Percentiles rank a stretch among this genome's conserved stretches.
Conservation (phyloP, 805 yeast genomes). For the Metschnikowia proteae region DNA sequence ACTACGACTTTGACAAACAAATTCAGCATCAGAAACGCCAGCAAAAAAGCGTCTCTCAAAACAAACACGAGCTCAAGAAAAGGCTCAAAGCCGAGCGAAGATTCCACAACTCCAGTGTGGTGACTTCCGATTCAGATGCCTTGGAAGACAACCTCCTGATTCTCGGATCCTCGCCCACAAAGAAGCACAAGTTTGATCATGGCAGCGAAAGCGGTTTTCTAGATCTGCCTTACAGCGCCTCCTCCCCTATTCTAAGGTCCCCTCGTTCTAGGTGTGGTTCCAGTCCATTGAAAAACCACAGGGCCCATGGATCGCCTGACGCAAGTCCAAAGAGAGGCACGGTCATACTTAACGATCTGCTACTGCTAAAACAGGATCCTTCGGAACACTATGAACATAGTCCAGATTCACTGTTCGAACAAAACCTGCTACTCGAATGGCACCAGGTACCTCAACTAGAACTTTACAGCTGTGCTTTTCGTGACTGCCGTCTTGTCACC, state of each 20-base stretch:
- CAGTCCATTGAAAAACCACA: constrained; percentile 2
- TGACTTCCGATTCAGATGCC: constrained; percentile 8
- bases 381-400: background rate
- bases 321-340: background rate
- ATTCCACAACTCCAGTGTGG: constrained; percentile 14
- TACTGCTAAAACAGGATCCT: background rate
- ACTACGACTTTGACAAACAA: constrained; percentile 29
- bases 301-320: background rate
- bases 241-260: background rate
- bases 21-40: constrained; percentile 7
- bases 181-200: constrained; percentile 12
- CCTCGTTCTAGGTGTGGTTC: background rate
- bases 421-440: constrained; percentile 10
- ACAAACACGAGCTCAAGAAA: constrained; percentile 16
- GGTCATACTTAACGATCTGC: background rate
- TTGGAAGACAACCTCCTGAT: constrained; percentile 24
- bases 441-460: constrained; percentile 1
- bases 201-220: background rate
- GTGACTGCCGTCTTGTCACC: constrained; percentile 8
- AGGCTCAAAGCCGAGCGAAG: constrained; percentile 9
- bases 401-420: constrained; percentile 6
- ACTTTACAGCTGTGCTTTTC: constrained; percentile 14
- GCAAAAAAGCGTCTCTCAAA: constrained; percentile 12
- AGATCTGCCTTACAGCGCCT: background rate
- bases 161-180: constrained; percentile 30